phyloP scores from a whole-genome alignment of 1,284 basidiomycete genomes.

The Coriolopsis trogii region DNA sequence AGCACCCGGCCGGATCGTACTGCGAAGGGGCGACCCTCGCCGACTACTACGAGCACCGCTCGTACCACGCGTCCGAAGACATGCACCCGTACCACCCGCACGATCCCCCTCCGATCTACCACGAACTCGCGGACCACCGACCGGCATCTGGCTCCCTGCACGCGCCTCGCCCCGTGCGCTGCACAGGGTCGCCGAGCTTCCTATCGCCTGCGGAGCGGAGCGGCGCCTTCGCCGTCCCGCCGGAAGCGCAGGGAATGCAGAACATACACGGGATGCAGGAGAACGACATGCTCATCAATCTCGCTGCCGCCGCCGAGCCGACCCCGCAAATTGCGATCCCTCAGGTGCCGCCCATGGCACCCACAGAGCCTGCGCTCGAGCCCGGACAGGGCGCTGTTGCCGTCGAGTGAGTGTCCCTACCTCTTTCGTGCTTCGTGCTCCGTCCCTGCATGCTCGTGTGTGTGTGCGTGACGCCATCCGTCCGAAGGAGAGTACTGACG shows the following conservation, averaged over 20 bases:
- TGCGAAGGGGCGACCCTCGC: neutral
- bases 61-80: slow-evolving; percentile 6
- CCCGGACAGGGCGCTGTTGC: slow-evolving; percentile 10
- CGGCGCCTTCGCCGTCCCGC: slow-evolving; percentile 4
- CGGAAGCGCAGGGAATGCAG: slow-evolving; percentile 6
- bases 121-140: slow-evolving; percentile 9
- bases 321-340: slow-evolving; percentile 20
- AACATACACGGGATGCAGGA: slow-evolving; percentile 4
- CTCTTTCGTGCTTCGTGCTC: neutral
- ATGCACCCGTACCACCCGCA: slow-evolving; percentile 3
- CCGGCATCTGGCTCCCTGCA: slow-evolving; percentile 14
- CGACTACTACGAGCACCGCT: slow-evolving; percentile 14
- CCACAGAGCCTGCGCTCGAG: slow-evolving; percentile 10
- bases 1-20: slow-evolving; percentile 2
- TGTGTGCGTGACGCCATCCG: too few species aligned
- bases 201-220: slow-evolving; percentile 15
- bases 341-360: slow-evolving; percentile 21
- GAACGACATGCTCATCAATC: slow-evolving; percentile 16
- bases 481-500: too few species aligned
- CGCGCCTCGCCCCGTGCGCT: slow-evolving; percentile 25
- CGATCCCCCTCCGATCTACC: slow-evolving; percentile 6
- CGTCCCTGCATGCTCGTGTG: neutral
- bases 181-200: slow-evolving; percentile 21
- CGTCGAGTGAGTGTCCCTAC: slow-evolving; percentile 11
- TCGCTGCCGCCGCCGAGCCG: slow-evolving; percentile 10